phyloP scores from a whole-genome alignment of 257 asterid genomes.

The Przewalskia tangutica region DNA sequence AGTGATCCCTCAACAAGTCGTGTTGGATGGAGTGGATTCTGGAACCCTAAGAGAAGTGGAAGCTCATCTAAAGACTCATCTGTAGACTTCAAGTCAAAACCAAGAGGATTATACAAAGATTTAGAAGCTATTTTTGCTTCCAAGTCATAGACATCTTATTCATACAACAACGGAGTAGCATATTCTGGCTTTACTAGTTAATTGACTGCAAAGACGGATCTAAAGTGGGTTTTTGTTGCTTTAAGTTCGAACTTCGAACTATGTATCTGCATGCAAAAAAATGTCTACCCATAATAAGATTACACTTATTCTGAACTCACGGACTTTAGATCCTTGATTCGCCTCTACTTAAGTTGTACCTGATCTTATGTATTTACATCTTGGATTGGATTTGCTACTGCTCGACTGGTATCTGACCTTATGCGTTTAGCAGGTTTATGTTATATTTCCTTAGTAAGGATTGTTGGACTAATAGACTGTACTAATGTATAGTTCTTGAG shows the following conservation, averaged over 20 bases:
- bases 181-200: background rate
- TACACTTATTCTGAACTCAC: background rate
- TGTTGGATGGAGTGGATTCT: constrained; percentile 48
- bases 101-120: constrained; percentile 59
- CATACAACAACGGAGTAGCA: background rate
- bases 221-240: background rate
- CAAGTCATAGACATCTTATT: constrained; percentile 24
- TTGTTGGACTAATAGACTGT: background rate
- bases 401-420: background rate
- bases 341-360: background rate
- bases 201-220: background rate
- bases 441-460: background rate
- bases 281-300: background rate
- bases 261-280: background rate
- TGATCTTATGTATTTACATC: background rate
- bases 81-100: constrained; percentile 46
- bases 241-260: background rate
- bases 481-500: background rate
- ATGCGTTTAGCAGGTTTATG: background rate
- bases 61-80: constrained; percentile 62
- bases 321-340: background rate
- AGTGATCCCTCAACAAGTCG: constrained; percentile 64
- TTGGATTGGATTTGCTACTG: background rate
- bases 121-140: constrained; percentile 84
- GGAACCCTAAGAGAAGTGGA: constrained; percentile 57